Percentiles rank a stretch among this genome's conserved stretches.
These are phyloP conservation scores for Aspergillus thermomutatus DNA, from an alignment of 2,329 filamentous ascomycete genomes.

Conservation along the genomic window DNA sequence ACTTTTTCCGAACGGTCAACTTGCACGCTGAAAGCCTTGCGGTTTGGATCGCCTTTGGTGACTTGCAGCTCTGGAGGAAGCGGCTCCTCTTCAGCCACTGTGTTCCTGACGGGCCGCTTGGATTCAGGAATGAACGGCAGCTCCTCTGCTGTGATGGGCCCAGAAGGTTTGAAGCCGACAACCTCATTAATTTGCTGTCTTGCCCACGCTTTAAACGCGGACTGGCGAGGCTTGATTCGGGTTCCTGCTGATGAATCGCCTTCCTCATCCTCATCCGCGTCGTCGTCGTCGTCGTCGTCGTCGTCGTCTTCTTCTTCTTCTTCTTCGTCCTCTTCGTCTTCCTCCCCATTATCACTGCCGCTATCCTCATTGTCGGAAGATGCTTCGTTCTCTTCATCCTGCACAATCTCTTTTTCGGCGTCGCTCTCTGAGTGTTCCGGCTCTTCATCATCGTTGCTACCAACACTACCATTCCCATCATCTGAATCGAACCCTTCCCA, in stretches of 20 bases:
- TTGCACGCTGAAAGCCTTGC: constrained; percentile 73
- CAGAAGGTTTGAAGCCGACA: constrained; percentile 62
- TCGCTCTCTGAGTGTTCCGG: constrained; percentile 9
- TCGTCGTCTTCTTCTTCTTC: constrained; percentile 19
- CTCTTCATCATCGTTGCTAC: constrained; percentile 29
- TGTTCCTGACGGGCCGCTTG: constrained; percentile 34
- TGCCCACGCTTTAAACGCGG: constrained; percentile 93
- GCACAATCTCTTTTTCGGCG: constrained; percentile 22
- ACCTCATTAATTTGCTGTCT: constrained; percentile 80
- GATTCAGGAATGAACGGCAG: constrained; percentile 25
- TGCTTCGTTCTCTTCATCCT: constrained; percentile 24
- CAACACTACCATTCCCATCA: constrained; percentile 42
- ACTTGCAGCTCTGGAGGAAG: constrained; percentile 38
- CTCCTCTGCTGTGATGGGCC: constrained; percentile 30
- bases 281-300: constrained; percentile 35
- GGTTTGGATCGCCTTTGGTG: constrained; percentile 44
- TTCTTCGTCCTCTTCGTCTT: constrained; percentile 18
- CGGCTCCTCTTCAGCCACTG: constrained; percentile 37
- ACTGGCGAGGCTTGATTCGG: constrained; percentile 41
- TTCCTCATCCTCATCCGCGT: constrained; percentile 20
- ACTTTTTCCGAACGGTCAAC: constrained; percentile 70
- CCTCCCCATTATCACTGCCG: constrained; percentile 12
- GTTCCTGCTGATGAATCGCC: constrained; percentile 11
- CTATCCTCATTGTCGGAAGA: constrained; percentile 31
- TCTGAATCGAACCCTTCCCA: constrained; percentile 47